These are phyloP conservation scores for Closterium sp. DNA, from an alignment of 139 green algal species.

Conservation along the genomic window DNA sequence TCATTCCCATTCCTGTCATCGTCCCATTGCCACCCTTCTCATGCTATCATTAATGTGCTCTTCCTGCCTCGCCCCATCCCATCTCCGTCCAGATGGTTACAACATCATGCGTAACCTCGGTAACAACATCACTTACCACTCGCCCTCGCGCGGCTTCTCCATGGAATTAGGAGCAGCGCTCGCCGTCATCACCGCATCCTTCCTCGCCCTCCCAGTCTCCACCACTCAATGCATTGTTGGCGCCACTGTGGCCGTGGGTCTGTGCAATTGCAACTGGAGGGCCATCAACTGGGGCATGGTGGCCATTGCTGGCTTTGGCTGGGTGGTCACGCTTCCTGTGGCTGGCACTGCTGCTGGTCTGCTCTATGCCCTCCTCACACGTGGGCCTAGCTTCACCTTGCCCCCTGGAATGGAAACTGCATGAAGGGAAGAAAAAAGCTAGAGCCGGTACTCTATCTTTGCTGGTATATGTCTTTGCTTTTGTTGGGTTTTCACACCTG, in stretches of 20 bases:
- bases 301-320: background rate
- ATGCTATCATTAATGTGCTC: background rate
- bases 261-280: conserved; percentile 65
- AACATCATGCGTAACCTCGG: conserved; percentile 69
- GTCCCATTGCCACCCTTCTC: background rate
- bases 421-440: no score
- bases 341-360: background rate
- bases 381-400: conserved; percentile 1
- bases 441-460: no score
- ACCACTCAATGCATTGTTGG: conserved; percentile 72
- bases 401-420: no score
- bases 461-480: no score
- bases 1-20: background rate
- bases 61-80: background rate
- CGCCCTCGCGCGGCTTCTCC: conserved; percentile 65
- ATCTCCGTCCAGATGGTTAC: conserved; percentile 58
- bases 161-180: conserved; percentile 63
- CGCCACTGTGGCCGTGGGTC: conserved; percentile 58
- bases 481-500: no score
- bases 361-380: background rate
- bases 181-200: conserved; percentile 57
- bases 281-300: conserved; percentile 9
- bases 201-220: conserved; percentile 64
- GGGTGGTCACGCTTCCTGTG: background rate
- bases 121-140: conserved; percentile 67